These are phyloP conservation scores for Skeletonema menzelii DNA, from an alignment of 108 stramenopile genomes.

Conservation along the genomic window DNA sequence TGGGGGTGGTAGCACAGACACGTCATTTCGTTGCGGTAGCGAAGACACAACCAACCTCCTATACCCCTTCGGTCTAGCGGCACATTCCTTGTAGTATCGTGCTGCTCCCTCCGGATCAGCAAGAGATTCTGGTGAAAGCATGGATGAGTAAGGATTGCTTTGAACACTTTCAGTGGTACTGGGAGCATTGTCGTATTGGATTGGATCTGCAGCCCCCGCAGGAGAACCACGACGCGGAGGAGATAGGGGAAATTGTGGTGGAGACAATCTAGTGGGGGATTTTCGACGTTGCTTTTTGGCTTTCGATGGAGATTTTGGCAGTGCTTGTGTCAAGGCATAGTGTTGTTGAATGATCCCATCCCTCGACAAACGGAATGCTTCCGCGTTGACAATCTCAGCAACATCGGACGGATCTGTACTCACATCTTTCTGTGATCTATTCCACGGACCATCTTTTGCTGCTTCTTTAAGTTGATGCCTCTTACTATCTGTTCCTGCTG, in stretches of 20 bases:
- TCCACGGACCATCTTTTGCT: background rate
- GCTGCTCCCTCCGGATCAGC: constrained; percentile 18
- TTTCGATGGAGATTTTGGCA: background rate
- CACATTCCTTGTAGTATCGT: constrained; percentile 37
- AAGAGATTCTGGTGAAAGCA: background rate
- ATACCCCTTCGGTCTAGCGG: constrained; percentile 42
- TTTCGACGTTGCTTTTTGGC: background rate
- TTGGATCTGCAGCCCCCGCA: background rate
- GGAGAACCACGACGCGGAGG: background rate
- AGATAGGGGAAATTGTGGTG: background rate
- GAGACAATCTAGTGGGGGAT: background rate
- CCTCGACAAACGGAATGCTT: constrained; percentile 42
- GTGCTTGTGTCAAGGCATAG: constrained; percentile 17
- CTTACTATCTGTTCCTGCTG: background rate
- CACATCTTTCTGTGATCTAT: background rate
- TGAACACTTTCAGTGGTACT: background rate
- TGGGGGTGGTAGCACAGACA: constrained; percentile 12
- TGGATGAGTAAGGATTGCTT: background rate
- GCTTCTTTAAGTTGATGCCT: background rate
- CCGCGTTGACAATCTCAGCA: constrained; percentile 29
- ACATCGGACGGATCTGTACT: constrained; percentile 22
- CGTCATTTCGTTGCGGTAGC: constrained; percentile 2
- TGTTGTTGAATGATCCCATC: constrained; percentile 54
- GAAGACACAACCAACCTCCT: constrained; percentile 41
- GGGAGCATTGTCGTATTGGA: background rate